Base-by-base conservation (phyloP, 1,139 yeast species). In the Suhomyces yuchorum region DNA sequence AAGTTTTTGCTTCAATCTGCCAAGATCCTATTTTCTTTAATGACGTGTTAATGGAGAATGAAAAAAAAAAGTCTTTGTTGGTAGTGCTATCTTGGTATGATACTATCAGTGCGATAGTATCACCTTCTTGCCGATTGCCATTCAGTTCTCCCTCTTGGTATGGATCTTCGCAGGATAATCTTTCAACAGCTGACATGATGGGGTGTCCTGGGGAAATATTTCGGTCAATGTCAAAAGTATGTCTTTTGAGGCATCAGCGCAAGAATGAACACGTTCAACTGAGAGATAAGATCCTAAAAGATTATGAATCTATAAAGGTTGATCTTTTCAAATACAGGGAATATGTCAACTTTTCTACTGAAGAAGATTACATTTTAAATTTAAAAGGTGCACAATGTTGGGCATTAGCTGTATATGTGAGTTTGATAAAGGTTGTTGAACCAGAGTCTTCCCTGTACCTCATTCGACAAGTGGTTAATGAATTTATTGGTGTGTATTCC, bases 181-280 rank as follows among this genome's bases (percentile, higher is more conserved):
- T 76, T 8, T 77, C 82, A 7, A 78, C 82, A 0, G 70, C 76
- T 6, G 71, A 68, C 45, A 70, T 80, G 73, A 77, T 77, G 77
- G 84, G 84, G 0, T 80, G 84, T 53, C 84, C 84, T 0, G 82
- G 81, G 1, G 82, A 78, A 49, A 70, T 80, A 0, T 78, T 80
- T 56, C 61, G 62, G 18, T 72, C 78, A 3, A 65, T 79, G 59
- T 62, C 71, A 2, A 67, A 70, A 45, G 68, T 78, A 2, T 77
- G 82, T 51, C 55, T 58, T 8, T 52, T 78, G 11, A 60, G 82
- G 40, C 69, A 68, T 54, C 69, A 68, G 23, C 46, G 69, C 20
- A 52, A 61, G 33, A 55, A 58, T 14, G 55, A 44, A 2, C 36
- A 36, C 5, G 42, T 40, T 43, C 42, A 43, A 48, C 46, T 30